A percentile compares a stretch with the other conserved stretches of the same genome.
Conservation (phyloP, 257 asterid species). For the Nicotiana obtusifolia region DNA sequence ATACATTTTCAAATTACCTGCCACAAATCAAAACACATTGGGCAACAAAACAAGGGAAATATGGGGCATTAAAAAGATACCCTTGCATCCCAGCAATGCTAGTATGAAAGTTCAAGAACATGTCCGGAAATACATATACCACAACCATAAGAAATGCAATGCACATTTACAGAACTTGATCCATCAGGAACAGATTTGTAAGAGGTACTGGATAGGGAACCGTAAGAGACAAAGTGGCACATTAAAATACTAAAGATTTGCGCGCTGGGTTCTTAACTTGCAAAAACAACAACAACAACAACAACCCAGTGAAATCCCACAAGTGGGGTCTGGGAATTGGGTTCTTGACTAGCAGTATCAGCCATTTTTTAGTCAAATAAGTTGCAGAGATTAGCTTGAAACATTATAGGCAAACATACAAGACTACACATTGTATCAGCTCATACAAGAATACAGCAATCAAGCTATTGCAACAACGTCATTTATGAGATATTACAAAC, state of each 20-base stretch:
- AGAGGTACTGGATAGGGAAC: neutral
- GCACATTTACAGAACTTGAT: neutral
- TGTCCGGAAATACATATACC: neutral
- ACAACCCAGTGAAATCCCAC: no score
- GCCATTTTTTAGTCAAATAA: neutral
- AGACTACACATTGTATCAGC: neutral
- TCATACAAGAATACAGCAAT: neutral
- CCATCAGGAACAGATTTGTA: neutral
- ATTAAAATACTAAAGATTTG: neutral
- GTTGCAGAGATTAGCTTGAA: neutral
- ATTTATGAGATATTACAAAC: neutral
- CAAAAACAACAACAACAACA: neutral
- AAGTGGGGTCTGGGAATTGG: no score
- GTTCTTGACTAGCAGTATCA: neutral
- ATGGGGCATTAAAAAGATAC: neutral
- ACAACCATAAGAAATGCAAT: neutral
- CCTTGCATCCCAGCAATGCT: neutral
- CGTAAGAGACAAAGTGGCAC: neutral
- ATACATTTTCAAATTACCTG: conserved; percentile 35
- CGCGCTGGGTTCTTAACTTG: neutral
- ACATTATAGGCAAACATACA: neutral
- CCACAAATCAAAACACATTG: neutral
- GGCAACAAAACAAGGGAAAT: neutral
- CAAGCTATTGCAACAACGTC: neutral
- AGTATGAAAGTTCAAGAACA: neutral